Evolutionary conservation across 768 basidiomycete species (phyloP).

Genomic region (Amanita muscaria): DNA sequence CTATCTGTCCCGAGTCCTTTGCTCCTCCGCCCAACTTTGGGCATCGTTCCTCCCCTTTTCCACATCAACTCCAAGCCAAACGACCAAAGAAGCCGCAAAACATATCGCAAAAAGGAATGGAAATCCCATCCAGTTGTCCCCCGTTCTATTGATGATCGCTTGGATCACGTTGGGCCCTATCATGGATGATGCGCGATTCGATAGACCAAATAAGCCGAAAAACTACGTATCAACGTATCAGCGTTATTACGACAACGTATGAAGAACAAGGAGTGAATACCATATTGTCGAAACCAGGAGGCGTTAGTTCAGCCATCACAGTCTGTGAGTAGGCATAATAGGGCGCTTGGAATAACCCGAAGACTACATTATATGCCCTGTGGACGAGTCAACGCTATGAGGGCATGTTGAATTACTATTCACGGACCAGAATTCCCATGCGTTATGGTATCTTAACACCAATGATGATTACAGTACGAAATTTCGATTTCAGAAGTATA

Average conservation of each 20-base stretch:
- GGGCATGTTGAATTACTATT: background rate
- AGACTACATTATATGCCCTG: constrained; percentile 74
- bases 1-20: too few species aligned
- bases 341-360: constrained; percentile 77
- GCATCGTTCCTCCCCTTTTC: constrained; percentile 56
- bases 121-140: constrained; percentile 77
- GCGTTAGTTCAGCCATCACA: constrained; percentile 85
- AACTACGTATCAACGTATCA: constrained; percentile 45
- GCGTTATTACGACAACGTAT: background rate
- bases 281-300: constrained; percentile 82
- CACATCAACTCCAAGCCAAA: constrained; percentile 70
- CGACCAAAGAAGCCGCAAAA: constrained; percentile 54
- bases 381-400: background rate
- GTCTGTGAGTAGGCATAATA: constrained; percentile 84
- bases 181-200: constrained; percentile 80
- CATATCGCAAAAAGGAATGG: constrained; percentile 77
- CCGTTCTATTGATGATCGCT: constrained; percentile 65
- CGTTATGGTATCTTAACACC: constrained; percentile 76
- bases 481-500: background rate
- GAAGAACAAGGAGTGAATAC: constrained; percentile 10
- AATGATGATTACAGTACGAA: too few species aligned
- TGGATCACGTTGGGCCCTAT: constrained; percentile 83
- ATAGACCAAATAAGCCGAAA: constrained; percentile 81
- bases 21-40: constrained; percentile 42
- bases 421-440: constrained; percentile 79